A percentile compares a stretch with the other conserved stretches of the same genome.
phyloP scores from a whole-genome alignment of 257 asterid genomes.

The Ilex asprella region DNA sequence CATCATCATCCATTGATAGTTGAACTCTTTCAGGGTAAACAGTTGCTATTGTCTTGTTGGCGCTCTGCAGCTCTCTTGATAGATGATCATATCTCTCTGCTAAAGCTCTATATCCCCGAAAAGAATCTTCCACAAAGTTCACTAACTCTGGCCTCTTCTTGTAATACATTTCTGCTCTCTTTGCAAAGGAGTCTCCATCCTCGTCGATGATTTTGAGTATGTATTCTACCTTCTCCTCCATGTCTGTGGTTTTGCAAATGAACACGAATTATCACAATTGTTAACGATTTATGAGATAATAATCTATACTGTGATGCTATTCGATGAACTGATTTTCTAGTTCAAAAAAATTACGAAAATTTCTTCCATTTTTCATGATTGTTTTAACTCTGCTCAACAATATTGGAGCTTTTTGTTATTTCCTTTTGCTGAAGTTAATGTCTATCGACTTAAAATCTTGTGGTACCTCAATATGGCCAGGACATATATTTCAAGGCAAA shows the following conservation, averaged over 20 bases:
- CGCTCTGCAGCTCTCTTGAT: conserved; percentile 45
- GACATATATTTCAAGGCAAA: too few relatives aligned
- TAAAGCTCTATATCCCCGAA: conserved; percentile 44
- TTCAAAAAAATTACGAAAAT: too few relatives aligned
- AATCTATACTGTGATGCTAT: too few relatives aligned
- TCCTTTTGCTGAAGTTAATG: too few relatives aligned
- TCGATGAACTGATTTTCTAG: too few relatives aligned
- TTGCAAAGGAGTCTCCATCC: conserved; percentile 49
- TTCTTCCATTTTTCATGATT: too few relatives aligned
- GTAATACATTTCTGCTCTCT: conserved; percentile 56
- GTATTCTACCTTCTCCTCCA: conserved; percentile 52
- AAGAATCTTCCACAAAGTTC: conserved; percentile 45
- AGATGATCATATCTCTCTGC: conserved; percentile 54
- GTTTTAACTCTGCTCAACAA: too few relatives aligned
- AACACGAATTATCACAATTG: background rate
- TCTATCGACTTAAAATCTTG: too few relatives aligned
- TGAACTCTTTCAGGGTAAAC: conserved; percentile 38
- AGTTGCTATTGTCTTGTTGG: conserved; percentile 44
- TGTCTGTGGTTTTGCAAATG: conserved; percentile 28
- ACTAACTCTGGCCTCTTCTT: conserved; percentile 46
- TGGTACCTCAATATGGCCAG: too few relatives aligned
- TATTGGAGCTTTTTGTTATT: too few relatives aligned
- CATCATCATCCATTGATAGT: conserved; percentile 29
- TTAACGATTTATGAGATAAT: background rate
- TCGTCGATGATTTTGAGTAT: conserved; percentile 43